These are phyloP conservation scores for Ogataea dorogensis DNA, from an alignment of 805 yeast species.

Conservation along the genomic window DNA sequence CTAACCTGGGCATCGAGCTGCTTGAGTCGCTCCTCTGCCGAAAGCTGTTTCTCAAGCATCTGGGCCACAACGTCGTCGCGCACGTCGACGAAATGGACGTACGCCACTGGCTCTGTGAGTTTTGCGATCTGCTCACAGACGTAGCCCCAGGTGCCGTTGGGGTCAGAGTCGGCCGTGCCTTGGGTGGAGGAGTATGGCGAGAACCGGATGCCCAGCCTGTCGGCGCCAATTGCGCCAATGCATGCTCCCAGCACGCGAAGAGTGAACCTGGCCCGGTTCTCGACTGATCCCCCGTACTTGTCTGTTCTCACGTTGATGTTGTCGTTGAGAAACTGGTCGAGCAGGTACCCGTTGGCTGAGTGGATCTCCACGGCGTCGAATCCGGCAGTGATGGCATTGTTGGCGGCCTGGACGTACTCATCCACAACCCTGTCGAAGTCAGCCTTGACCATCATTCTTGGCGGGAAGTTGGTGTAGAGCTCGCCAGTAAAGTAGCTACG, in stretches of 20 bases:
- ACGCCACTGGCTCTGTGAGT: slow-evolving; percentile 37
- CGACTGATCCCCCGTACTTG: slow-evolving; percentile 52
- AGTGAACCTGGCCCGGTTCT: slow-evolving; percentile 37
- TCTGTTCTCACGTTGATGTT: slow-evolving; percentile 42
- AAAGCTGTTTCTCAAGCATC: no score
- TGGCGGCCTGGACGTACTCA: slow-evolving; percentile 32
- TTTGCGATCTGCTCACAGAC: slow-evolving; percentile 34
- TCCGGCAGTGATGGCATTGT: slow-evolving; percentile 36
- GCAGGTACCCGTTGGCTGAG: slow-evolving; percentile 40
- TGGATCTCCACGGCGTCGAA: slow-evolving; percentile 42
- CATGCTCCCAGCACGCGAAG: slow-evolving; percentile 39
- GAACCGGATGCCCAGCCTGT: slow-evolving; percentile 35
- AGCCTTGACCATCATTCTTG: slow-evolving; percentile 25
- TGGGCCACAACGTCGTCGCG: no score
- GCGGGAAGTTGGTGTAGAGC: slow-evolving; percentile 18
- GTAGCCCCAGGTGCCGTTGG: slow-evolving; percentile 28
- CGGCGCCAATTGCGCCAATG: slow-evolving; percentile 35
- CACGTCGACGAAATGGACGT: slow-evolving; percentile 39
- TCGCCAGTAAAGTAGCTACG: slow-evolving; percentile 19
- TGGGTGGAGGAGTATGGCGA: slow-evolving; percentile 38
- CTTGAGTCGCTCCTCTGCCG: no score
- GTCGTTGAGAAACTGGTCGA: slow-evolving; percentile 39
- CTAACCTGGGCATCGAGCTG: no score
- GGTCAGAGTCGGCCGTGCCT: slow-evolving; percentile 20
- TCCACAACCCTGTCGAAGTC: slow-evolving; percentile 40